Base-by-base conservation (phyloP, 2,329 filamentous ascomycete genomes). In the Botryosphaeria dothidea region DNA sequence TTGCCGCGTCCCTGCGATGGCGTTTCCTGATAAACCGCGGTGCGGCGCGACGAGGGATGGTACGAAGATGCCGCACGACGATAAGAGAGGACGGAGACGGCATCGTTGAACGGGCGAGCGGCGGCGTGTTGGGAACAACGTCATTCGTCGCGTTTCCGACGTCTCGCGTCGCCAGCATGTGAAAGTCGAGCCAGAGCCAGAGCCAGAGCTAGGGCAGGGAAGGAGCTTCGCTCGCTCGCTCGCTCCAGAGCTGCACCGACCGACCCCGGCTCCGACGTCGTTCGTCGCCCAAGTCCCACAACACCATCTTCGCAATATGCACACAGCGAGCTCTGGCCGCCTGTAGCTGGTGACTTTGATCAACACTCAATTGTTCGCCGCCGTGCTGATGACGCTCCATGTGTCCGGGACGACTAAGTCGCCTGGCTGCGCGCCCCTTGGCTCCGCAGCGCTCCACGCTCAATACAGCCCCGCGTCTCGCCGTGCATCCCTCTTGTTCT, bases 111-210 rank as follows among this genome's bases (percentile, higher is more conserved):
- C 49, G 49, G 29, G 49, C 17, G 36, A 36, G 54, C 54, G 54
- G 25, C 23, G 34, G 52, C 52, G 52, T 38, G 56, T 60, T 60
- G 56, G 56, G 56, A 46, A n/a, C 17, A 46, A 60, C 56, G 41
- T 60, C 56, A 60, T 48, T 60, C 41, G 56, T n/a, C n/a, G 56
- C 25, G 38, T 21, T 52, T 23, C 27, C 25, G 5, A 13, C 19
- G 45, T 21, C 11, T 4, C 9, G 1, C 17, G n/a, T n/a, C n/a
- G n/a, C n/a, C n/a, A 3, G 36, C 56, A 60, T 60, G 56, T 60
- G 56, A 60, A 60, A 46, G 27, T 13, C 31, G 31, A 11, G 31
- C 31, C 6, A 34, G 31, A 34, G 31, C 31, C 31, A 34, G 11
- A 6, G 6, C 31, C 31, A 5, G 31, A 6, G 31, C 31, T 34